phyloP scores from a whole-genome alignment of 208 protist genomes.

The Acanthamoeba castellanii region DNA sequence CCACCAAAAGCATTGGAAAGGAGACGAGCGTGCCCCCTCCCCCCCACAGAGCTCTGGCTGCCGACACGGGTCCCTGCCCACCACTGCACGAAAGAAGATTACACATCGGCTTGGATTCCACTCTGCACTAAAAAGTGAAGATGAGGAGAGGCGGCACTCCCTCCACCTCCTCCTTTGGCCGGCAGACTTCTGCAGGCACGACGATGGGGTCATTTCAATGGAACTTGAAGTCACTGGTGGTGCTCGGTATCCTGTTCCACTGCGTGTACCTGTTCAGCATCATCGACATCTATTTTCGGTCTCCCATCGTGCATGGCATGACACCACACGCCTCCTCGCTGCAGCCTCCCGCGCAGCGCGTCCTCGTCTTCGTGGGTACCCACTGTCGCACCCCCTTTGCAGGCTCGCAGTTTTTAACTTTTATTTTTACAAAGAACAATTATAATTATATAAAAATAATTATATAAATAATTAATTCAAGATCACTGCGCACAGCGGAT shows the following conservation, averaged over 20 bases:
- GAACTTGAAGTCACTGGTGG: conserved; percentile 54
- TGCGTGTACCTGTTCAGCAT: conserved; percentile 79
- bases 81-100: too few species aligned
- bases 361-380: conserved; percentile 84
- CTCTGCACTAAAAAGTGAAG: too few species aligned
- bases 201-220: background rate
- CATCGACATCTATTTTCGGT: conserved; percentile 90
- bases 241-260: conserved; percentile 87
- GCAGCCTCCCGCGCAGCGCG: conserved; percentile 74
- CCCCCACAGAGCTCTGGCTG: too few species aligned
- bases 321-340: conserved; percentile 62
- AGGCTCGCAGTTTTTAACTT: background rate
- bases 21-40: too few species aligned
- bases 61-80: too few species aligned
- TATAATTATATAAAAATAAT: background rate
- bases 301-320: conserved; percentile 88
- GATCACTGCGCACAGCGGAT: conserved; percentile 82
- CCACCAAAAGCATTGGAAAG: too few species aligned
- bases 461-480: background rate
- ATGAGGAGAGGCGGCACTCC: too few species aligned
- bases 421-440: background rate
- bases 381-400: background rate
- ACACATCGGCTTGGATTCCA: too few species aligned
- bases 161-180: background rate
- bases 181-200: background rate